Evolutionary conservation across 345 rosid species (phyloP).

Genomic region (Camelina hispida): DNA sequence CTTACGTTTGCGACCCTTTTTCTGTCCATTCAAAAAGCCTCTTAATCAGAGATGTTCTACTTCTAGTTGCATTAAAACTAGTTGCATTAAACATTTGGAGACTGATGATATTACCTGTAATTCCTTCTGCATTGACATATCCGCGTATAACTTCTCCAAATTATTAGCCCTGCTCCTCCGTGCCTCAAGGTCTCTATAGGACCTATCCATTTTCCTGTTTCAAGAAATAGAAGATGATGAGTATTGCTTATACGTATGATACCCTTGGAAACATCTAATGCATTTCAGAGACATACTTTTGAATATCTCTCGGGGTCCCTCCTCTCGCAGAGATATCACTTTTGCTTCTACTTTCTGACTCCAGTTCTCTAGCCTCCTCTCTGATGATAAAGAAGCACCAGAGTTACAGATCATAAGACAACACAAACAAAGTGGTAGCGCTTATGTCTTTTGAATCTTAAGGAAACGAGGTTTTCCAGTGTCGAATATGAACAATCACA

Average conservation of each 20-base stretch:
- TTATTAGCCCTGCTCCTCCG: slow-evolving; percentile 67
- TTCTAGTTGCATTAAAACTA: slow-evolving; percentile 12
- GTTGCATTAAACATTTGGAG: not conserved
- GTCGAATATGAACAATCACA: not conserved
- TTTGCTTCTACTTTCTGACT: slow-evolving; percentile 43
- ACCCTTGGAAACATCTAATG: not conserved
- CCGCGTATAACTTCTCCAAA: slow-evolving; percentile 71
- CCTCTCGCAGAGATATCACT: slow-evolving; percentile 35
- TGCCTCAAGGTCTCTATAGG: slow-evolving; percentile 81
- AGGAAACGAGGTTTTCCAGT: not conserved
- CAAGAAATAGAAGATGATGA: not conserved
- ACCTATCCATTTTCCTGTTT: slow-evolving; percentile 63
- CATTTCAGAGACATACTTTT: slow-evolving; percentile 46
- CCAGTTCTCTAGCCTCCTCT: slow-evolving; percentile 74
- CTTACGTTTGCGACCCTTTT: slow-evolving; percentile 79
- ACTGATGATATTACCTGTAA: slow-evolving; percentile 59
- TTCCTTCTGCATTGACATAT: slow-evolving; percentile 82
- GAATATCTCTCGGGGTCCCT: slow-evolving; percentile 60
- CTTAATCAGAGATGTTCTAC: slow-evolving; percentile 12
- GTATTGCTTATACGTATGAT: not conserved
- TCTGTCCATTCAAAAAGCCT: slow-evolving; percentile 47
- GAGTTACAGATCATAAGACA: slow-evolving; percentile 3
- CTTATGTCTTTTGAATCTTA: not conserved
- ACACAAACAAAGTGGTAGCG: slow-evolving; percentile 3
- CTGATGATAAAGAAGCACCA: slow-evolving; percentile 51